Conservation (phyloP, 768 basidiomycete species). For the Pleurotus salmoneostramineus region DNA sequence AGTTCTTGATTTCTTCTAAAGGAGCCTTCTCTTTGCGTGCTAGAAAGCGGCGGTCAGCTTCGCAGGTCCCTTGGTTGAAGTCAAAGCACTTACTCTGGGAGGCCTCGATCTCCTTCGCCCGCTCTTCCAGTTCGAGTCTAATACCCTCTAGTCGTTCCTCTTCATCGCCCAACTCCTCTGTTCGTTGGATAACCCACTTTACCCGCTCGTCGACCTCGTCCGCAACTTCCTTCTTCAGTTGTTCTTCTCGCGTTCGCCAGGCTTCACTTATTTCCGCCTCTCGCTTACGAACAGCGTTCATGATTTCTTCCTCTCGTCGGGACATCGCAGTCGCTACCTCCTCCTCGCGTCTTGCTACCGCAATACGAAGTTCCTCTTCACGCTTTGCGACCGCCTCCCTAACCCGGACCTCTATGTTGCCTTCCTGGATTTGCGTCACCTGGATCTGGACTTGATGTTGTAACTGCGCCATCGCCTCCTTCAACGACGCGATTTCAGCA, state of each 20-base stretch:
- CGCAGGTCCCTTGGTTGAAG: background rate
- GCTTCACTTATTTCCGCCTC: constrained; percentile 63
- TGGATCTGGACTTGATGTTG: constrained; percentile 25
- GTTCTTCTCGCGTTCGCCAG: constrained; percentile 49
- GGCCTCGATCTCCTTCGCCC: constrained; percentile 46
- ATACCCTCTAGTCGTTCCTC: constrained; percentile 35
- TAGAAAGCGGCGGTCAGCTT: constrained; percentile 9
- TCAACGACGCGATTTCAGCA: constrained; percentile 48
- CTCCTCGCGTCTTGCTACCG: constrained; percentile 65
- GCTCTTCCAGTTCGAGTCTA: constrained; percentile 32
- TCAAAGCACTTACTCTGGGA: constrained; percentile 23
- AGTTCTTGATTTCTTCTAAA: constrained; percentile 74
- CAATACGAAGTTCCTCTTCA: constrained; percentile 65
- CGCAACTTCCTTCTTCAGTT: constrained; percentile 49
- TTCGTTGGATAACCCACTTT: constrained; percentile 40
- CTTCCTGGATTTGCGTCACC: constrained; percentile 25
- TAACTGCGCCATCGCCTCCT: constrained; percentile 38
- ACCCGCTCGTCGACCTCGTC: constrained; percentile 44
- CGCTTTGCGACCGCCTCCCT: constrained; percentile 57
- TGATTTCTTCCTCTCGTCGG: constrained; percentile 66
- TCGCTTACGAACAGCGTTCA: constrained; percentile 59
- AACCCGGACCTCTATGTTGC: constrained; percentile 35
- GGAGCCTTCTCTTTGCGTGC: constrained; percentile 54
- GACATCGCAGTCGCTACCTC: constrained; percentile 66
- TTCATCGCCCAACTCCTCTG: constrained; percentile 39